Conservation (phyloP, 176 grass and related monocot species). For the Dendrocalamus sinicus region DNA sequence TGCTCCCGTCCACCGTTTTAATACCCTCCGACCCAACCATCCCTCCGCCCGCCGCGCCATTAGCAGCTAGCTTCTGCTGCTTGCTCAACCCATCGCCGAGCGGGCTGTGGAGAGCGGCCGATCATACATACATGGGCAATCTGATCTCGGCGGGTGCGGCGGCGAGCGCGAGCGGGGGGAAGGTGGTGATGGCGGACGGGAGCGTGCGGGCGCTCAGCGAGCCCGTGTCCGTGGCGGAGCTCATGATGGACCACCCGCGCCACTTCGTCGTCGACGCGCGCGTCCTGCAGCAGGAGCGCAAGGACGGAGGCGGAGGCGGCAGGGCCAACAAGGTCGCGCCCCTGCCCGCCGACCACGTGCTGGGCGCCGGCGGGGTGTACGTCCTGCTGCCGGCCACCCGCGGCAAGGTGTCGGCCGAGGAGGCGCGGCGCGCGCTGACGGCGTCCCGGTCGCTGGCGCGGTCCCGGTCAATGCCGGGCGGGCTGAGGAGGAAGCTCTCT, state of each 20-base stretch:
- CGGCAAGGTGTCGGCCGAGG: slow-evolving; percentile 69
- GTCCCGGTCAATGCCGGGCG: slow-evolving; percentile 52
- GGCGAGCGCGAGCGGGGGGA: slow-evolving; percentile 42
- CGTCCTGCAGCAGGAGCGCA: slow-evolving; percentile 22
- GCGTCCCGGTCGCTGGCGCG: slow-evolving; percentile 58
- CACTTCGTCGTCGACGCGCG: slow-evolving; percentile 87
- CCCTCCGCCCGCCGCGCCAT: slow-evolving; percentile 27
- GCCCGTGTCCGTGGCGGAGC: slow-evolving; percentile 82
- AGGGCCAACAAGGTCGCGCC: slow-evolving; percentile 56
- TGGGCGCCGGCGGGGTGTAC: slow-evolving; percentile 72
- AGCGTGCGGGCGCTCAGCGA: slow-evolving; percentile 61
- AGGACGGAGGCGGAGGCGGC: neutral
- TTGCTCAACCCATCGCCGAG: neutral
- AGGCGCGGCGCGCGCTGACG: slow-evolving; percentile 66
- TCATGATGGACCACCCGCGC: slow-evolving; percentile 93
- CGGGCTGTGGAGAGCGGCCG: neutral
- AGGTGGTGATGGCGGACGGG: slow-evolving; percentile 83
- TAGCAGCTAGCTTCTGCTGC: neutral
- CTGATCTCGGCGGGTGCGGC: slow-evolving; percentile 47
- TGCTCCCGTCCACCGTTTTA: slow-evolving; percentile 43
- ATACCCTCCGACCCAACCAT: slow-evolving; percentile 25
- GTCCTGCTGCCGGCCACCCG: slow-evolving; percentile 71
- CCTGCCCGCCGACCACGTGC: slow-evolving; percentile 77
- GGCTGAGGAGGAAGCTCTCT: slow-evolving; percentile 50
- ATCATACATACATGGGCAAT: slow-evolving; percentile 63